phyloP scores from a whole-genome alignment of 2,329 filamentous ascomycete species.

The Botryotinia narcissicola region DNA sequence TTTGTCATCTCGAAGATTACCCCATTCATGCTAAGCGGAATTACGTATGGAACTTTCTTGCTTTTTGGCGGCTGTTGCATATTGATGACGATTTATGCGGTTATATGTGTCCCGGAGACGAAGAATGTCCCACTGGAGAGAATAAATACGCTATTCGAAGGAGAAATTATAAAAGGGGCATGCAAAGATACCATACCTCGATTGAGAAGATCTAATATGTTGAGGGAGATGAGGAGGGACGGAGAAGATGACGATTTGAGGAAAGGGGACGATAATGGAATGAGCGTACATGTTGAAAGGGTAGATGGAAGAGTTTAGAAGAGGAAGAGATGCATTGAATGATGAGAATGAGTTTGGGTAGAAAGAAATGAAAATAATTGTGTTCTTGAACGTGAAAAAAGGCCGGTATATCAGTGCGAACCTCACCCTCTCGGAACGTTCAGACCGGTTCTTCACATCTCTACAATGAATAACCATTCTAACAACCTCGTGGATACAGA shows the following conservation, averaged over 20 bases:
- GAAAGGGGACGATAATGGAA: neutral
- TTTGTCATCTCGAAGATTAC: slow-evolving; percentile 58
- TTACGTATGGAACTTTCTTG: slow-evolving; percentile 31
- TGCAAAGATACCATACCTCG: slow-evolving; percentile 17
- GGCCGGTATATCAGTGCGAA: neutral
- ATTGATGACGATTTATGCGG: slow-evolving; percentile 20
- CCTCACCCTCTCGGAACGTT: accelerated
- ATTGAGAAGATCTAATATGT: neutral
- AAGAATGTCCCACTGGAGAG: slow-evolving; percentile 67
- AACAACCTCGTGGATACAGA: neutral
- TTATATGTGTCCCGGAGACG: slow-evolving; percentile 56
- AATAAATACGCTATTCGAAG: slow-evolving; percentile 38
- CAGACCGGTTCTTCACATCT: neutral
- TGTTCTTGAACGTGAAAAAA: neutral
- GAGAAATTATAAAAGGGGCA: neutral
- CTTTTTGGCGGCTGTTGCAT: slow-evolving; percentile 28
- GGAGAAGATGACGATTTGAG: neutral
- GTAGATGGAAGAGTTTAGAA: neutral
- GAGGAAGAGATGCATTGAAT: accelerated
- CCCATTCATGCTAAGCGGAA: slow-evolving; percentile 29
- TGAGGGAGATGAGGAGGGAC: slow-evolving; percentile 12
- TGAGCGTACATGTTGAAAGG: neutral
- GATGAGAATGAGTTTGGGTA: accelerated
- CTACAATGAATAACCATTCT: neutral
- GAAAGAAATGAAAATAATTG: neutral